Conservation (phyloP, 1,284 basidiomycete species). For the Mycosarcoma maydis region DNA sequence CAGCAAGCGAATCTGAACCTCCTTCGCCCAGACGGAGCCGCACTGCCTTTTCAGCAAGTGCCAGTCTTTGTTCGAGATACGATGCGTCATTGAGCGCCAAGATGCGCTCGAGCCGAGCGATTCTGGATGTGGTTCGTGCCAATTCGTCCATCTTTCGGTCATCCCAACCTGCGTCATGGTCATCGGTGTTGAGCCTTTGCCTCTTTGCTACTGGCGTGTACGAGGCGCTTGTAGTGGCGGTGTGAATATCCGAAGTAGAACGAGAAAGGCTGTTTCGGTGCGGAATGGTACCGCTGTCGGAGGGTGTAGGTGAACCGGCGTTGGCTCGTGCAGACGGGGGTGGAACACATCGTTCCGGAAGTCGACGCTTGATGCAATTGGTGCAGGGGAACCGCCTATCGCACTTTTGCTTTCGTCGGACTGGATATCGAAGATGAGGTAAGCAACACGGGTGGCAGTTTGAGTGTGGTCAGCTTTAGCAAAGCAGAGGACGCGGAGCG, state of each 20-base stretch:
- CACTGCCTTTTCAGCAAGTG: conserved; percentile 44
- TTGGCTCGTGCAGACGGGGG: conserved; percentile 28
- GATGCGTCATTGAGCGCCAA: conserved; percentile 35
- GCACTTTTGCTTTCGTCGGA: conserved; percentile 53
- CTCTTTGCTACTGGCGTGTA: conserved; percentile 16
- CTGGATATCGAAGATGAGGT: conserved; percentile 3
- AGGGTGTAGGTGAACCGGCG: conserved; percentile 22
- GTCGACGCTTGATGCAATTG: conserved; percentile 50
- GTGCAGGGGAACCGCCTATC: conserved; percentile 52
- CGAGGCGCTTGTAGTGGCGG: neutral
- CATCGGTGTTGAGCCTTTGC: conserved; percentile 14
- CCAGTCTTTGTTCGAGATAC: conserved; percentile 41
- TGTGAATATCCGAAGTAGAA: conserved; percentile 28
- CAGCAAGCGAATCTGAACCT: neutral
- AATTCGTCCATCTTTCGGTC: conserved; percentile 41
- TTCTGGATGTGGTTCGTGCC: conserved; percentile 37
- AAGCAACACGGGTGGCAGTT: too few relatives aligned
- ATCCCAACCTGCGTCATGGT: conserved; percentile 26
- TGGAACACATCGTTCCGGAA: conserved; percentile 46
- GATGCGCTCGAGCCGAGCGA: conserved; percentile 41
- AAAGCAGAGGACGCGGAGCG: too few relatives aligned
- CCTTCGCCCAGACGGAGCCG: conserved; percentile 27
- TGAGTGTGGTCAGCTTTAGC: too few relatives aligned
- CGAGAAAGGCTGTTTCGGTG: conserved; percentile 26
- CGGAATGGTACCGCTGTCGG: conserved; percentile 12